These are phyloP conservation scores for Rhizopogon vesiculosus DNA, from an alignment of 768 basidiomycete genomes.

Conservation along the genomic window DNA sequence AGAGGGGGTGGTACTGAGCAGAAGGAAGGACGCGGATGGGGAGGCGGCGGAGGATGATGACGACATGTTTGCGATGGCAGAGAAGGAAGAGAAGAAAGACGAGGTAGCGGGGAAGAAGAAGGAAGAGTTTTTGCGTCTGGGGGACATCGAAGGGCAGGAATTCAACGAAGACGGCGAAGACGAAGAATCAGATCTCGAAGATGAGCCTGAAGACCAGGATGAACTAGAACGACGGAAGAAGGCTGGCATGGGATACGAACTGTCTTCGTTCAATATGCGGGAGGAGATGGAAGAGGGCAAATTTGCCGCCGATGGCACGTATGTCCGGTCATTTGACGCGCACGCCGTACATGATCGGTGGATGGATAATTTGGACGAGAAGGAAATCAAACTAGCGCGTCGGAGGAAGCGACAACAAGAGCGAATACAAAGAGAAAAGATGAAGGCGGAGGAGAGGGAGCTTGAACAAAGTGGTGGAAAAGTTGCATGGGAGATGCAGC, in stretches of 20 bases:
- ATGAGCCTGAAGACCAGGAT: conserved; percentile 62
- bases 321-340: conserved; percentile 82
- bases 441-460: conserved; percentile 71
- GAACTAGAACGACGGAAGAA: conserved; percentile 72
- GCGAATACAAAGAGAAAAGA: conserved; percentile 61
- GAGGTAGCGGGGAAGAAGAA: conserved; percentile 48
- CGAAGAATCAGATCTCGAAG: conserved; percentile 39
- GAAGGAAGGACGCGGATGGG: conserved; percentile 50
- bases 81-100: conserved; percentile 50
- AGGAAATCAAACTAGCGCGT: conserved; percentile 78
- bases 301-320: conserved; percentile 90
- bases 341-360: conserved; percentile 91
- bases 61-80: conserved; percentile 71
- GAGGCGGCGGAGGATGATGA: conserved; percentile 62
- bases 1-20: conserved; percentile 86
- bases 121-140: conserved; percentile 75
- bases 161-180: conserved; percentile 39
- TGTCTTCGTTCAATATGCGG: conserved; percentile 98
- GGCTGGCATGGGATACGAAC: conserved; percentile 87
- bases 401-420: conserved; percentile 74
- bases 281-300: conserved; percentile 98
- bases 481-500: conserved; percentile 55
- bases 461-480: conserved; percentile 64
- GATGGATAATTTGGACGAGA: conserved; percentile 89
- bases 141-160: conserved; percentile 97